Conservation (phyloP, 2,329 filamentous ascomycete species). For the Monascus ruber region DNA sequence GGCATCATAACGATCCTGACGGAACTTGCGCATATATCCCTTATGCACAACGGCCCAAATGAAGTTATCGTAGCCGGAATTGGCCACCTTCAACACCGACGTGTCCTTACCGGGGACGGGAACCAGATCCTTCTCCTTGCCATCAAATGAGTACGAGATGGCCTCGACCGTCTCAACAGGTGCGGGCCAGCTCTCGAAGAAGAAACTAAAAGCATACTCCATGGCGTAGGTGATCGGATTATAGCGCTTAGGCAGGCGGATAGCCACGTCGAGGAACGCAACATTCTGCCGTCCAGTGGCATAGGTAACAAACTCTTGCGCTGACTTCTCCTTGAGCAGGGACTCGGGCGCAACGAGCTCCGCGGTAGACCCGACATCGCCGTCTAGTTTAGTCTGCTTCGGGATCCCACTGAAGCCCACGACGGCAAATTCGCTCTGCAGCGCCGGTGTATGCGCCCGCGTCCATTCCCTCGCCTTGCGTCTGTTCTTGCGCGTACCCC, state of each 20-base stretch:
- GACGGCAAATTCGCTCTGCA: conserved; percentile 72
- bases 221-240: conserved; percentile 60
- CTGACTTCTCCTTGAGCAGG: conserved; percentile 72
- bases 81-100: conserved; percentile 41
- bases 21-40: conserved; percentile 76
- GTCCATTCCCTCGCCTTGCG: conserved; percentile 73
- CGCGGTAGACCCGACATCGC: conserved; percentile 22
- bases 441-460: conserved; percentile 55
- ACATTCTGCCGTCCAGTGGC: conserved; percentile 86
- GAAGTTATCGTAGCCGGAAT: conserved; percentile 70
- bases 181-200: conserved; percentile 63
- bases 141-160: conserved; percentile 78
- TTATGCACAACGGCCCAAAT: conserved; percentile 96
- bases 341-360: conserved; percentile 42
- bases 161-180: conserved; percentile 67
- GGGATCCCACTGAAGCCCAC: conserved; percentile 63
- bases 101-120: conserved; percentile 52
- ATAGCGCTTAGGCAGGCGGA: conserved; percentile 74
- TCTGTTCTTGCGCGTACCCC: conserved; percentile 71
- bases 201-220: conserved; percentile 60
- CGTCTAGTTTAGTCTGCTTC: conserved; percentile 34
- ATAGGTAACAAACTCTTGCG: conserved; percentile 78
- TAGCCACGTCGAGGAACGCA: conserved; percentile 76
- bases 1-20: conserved; percentile 88
- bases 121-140: conserved; percentile 70